A percentile compares a stretch with the other conserved stretches of the same genome.
Evolutionary conservation across 345 rosid species (phyloP).

Genomic region (Eucalyptus urophylla): DNA sequence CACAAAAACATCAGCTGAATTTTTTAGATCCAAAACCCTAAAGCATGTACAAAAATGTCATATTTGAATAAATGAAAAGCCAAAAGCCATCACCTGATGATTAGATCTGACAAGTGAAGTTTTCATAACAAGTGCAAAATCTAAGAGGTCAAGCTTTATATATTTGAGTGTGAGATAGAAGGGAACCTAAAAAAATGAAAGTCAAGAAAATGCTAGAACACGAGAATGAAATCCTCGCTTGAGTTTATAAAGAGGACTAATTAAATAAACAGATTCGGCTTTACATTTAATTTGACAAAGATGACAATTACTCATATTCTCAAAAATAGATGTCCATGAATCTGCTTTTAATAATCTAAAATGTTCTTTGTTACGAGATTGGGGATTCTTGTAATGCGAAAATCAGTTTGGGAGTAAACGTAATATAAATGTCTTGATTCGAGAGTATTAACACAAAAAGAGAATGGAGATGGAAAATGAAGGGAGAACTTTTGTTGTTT

Average conservation of each 20-base stretch:
- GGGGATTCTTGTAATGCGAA: no score
- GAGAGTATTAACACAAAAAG: neutral
- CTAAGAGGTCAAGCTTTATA: neutral
- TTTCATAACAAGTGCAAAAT: neutral
- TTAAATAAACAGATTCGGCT: no score
- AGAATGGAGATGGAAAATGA: no score
- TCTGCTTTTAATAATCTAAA: no score
- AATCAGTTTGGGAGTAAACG: neutral
- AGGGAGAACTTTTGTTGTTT: no score
- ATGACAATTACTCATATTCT: no score
- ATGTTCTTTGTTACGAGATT: no score
- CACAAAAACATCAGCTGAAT: neutral
- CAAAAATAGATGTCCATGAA: neutral
- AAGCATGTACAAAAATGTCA: neutral
- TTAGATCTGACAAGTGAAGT: neutral
- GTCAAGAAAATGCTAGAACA: neutral
- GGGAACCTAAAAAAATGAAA: neutral
- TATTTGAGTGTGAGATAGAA: fast-evolving
- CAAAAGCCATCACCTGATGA: neutral
- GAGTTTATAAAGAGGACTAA: neutral
- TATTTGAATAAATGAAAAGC: neutral
- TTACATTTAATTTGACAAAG: neutral
- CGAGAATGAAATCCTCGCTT: neutral
- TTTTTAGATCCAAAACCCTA: neutral
- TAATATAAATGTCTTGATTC: neutral